A percentile compares a stretch with the other conserved stretches of the same genome.
phyloP scores from a whole-genome alignment of 768 basidiomycete genomes.

The Dendrothele bispora region DNA sequence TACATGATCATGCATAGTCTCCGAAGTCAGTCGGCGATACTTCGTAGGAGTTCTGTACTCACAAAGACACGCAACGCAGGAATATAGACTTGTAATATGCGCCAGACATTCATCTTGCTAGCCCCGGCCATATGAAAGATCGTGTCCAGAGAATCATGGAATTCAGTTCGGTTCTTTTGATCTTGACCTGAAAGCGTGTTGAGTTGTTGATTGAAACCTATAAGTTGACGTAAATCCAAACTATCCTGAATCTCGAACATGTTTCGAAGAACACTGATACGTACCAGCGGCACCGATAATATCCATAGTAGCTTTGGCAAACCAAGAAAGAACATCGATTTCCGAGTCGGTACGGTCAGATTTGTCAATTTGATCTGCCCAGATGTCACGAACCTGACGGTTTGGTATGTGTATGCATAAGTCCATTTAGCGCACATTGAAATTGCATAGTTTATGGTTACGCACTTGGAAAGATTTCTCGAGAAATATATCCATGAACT shows the following conservation, averaged over 20 bases:
- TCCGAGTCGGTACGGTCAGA: conserved; percentile 11
- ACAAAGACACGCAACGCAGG: conserved; percentile 2
- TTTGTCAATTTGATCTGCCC: conserved; percentile 20
- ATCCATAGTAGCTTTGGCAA: conserved; percentile 37
- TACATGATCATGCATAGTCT: background rate
- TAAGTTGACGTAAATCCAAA: background rate
- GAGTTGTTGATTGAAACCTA: conserved; percentile 41
- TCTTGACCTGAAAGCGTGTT: conserved; percentile 31
- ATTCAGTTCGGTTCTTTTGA: conserved; percentile 33
- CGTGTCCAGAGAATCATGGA: conserved; percentile 25
- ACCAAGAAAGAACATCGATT: conserved; percentile 32
- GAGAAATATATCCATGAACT: conserved; percentile 34
- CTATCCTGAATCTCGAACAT: background rate
- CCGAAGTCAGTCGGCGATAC: background rate
- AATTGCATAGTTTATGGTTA: background rate
- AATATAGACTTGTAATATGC: conserved; percentile 15
- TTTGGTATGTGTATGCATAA: background rate
- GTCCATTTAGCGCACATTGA: background rate
- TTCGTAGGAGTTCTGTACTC: background rate
- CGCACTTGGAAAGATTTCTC: conserved; percentile 34
- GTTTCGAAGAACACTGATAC: background rate
- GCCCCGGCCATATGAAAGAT: no score
- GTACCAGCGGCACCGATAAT: conserved; percentile 42
- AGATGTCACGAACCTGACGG: conserved; percentile 33
- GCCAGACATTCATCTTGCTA: conserved; percentile 10